Evolutionary conservation across 2,329 filamentous ascomycete species (phyloP), one percentile per base, ranked within the genome.

Genomic region (Dactylellina cionopaga): DNA sequence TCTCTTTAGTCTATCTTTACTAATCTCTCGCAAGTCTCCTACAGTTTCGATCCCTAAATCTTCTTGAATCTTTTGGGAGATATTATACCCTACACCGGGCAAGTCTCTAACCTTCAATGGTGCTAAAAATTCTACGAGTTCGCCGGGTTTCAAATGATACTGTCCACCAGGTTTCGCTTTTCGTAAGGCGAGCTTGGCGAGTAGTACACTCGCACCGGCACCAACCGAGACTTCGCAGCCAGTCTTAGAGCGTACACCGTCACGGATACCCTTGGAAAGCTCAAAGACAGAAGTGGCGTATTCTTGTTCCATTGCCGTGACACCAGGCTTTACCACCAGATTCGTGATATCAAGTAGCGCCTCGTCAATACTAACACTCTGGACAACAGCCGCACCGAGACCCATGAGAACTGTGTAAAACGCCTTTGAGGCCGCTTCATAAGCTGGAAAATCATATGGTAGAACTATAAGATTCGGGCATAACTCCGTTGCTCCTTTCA

Each of bases 351-450:
- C 95, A 13, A 99, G 82, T 5, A 99, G 85, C 0, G 92, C 95
- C 80, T 99, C 96, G 76, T 99, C 96, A 46, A 99, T 91, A 78
- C 95, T 98, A 56, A 99, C 94, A 77, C 95, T 98, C 79, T 99
- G 95, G 0, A 98, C 92, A 5, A 60, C 47, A 15, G 92, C 81
- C 0, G 92, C 94, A 15, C 90, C 92, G 6, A 92, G 84, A 4
- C 87, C 86, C 31, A 98, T 81, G 9, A 99, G 91, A 1, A 89
- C 88, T 72, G 92, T 88, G 77, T 99, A 99, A 76, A 99, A 99
- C 1, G 87, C 84, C 63, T 87, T 86, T 78, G 95, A 99, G 0
- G 93, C 92, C 70, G 93, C 90, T 82, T 99, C 95, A 76, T 99
- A 99, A 0, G 89, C 94, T 1, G 91, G 89, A 78, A 98, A 99